A percentile compares a stretch with the other conserved stretches of the same genome.
Conservation (phyloP, 2,329 filamentous ascomycete genomes). For the Coniochaeta prunicola region DNA sequence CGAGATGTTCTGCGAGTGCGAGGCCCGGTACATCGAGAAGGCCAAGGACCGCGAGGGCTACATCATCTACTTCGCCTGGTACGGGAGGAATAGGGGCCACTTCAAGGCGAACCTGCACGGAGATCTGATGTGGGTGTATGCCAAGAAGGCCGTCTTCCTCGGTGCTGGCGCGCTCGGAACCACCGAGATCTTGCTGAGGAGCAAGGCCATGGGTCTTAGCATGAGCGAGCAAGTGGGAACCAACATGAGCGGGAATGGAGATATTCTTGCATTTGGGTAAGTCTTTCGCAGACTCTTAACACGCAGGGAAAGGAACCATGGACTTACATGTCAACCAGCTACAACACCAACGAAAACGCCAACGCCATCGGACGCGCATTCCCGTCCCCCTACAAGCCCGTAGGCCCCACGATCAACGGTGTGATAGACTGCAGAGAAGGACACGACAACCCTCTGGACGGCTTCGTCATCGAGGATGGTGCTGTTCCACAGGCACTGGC, state of each 20-base stretch:
- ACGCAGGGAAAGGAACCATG: neutral
- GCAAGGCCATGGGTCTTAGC: conserved; percentile 47
- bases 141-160: conserved; percentile 57
- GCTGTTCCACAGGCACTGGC: conserved; percentile 51
- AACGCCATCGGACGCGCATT: conserved; percentile 47
- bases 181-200: conserved; percentile 58
- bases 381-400: conserved; percentile 42
- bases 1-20: conserved; percentile 63
- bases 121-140: conserved; percentile 61
- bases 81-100: conserved; percentile 47
- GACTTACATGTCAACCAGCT: conserved; percentile 26
- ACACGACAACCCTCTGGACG: conserved; percentile 47
- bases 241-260: conserved; percentile 60
- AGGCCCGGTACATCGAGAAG: conserved; percentile 56
- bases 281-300: conserved; percentile 6
- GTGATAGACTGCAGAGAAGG: conserved; percentile 52
- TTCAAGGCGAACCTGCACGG: conserved; percentile 48
- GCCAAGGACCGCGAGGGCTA: conserved; percentile 45
- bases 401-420: conserved; percentile 56
- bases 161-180: conserved; percentile 59
- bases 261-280: conserved; percentile 56
- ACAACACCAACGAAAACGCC: conserved; percentile 49
- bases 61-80: conserved; percentile 58
- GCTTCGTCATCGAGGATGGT: conserved; percentile 59
- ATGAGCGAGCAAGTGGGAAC: conserved; percentile 51